Base-by-base conservation (phyloP, 2,329 filamentous ascomycete species). In the Hypoxylon sp. region DNA sequence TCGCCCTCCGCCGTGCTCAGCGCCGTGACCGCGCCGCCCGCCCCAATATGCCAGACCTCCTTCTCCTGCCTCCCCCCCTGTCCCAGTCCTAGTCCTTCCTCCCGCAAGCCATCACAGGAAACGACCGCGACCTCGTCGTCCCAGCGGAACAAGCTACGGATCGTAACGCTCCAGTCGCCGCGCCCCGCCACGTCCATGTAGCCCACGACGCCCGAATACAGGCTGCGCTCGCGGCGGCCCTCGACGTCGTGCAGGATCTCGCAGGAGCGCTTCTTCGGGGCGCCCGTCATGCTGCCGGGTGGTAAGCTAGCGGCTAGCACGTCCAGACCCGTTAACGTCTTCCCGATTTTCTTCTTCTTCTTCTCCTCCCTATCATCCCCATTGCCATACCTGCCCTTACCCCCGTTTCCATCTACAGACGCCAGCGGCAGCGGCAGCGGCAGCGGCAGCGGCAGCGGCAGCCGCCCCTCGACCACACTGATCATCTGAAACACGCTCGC, bases 221-320 rank as follows among this genome's bases (percentile, higher is more conserved):
- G 78, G 30, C 92, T 89, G 53, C 94, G 83, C 70, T 89, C 85
- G 59, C 80, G 78, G 3, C 81, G 75, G 17, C 78, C 79, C 77
- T 97, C 94, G 43, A 97, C 84, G 3, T 82, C 79, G 62, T 84
- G 83, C 19, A 98, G 81, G 48, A 97, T 85, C 80, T 97, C 90
- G 76, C 94, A 97, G 67, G 91, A 94, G 49, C 94, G 86, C 78
- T 94, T 94, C 82, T 98, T 98, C 0, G 94, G 95, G 0, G 94
- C 94, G 6, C 95, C 95, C 1, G 94, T 98, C 95, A 98, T 98
- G 72, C 91, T 94, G 0, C 95, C 94, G 0, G 95, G 93, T 0
- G 95, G 94, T 0, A 98, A 83, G 49, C 89, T 91, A 6, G 88
- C 85, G 0, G 90, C 87, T 0, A 98, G 85, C 3, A 94, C 90